Evolutionary conservation across 2,329 filamentous ascomycete genomes (phyloP).

Genomic region (Botrytis galanthina): DNA sequence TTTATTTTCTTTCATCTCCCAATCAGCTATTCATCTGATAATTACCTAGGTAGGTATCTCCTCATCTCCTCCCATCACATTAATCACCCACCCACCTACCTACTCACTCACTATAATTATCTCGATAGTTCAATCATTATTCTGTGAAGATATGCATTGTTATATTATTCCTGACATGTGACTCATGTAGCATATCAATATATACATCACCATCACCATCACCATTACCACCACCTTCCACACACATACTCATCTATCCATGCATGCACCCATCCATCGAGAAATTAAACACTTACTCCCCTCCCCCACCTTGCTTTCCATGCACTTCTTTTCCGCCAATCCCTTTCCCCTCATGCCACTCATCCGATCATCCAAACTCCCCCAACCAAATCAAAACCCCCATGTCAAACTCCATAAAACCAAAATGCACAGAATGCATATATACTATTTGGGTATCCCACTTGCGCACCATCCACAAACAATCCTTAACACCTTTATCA

Average conservation of each 20-base stretch:
- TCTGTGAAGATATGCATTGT: background rate
- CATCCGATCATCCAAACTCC: background rate
- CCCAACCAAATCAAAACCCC: background rate
- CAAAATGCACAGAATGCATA: constrained; percentile 1
- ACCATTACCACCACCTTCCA: background rate
- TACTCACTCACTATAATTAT: background rate
- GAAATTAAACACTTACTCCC: background rate
- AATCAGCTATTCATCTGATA: background rate
- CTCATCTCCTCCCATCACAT: background rate
- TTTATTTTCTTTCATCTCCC: background rate
- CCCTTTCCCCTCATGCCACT: background rate
- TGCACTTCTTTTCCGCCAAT: background rate
- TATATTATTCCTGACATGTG: background rate
- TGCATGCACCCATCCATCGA: background rate
- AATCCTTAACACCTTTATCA: background rate
- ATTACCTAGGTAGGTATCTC: background rate
- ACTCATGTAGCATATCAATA: background rate
- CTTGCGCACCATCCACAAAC: background rate
- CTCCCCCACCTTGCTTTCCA: background rate
- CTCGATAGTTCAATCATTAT: background rate
- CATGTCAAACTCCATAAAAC: background rate
- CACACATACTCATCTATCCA: background rate
- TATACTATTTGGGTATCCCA: background rate
- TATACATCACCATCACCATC: background rate
- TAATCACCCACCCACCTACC: background rate